Evolutionary conservation across 2,329 filamentous ascomycete genomes (phyloP), one percentile per base, ranked within the genome.

Genomic region (Niveomyces coronatus): DNA sequence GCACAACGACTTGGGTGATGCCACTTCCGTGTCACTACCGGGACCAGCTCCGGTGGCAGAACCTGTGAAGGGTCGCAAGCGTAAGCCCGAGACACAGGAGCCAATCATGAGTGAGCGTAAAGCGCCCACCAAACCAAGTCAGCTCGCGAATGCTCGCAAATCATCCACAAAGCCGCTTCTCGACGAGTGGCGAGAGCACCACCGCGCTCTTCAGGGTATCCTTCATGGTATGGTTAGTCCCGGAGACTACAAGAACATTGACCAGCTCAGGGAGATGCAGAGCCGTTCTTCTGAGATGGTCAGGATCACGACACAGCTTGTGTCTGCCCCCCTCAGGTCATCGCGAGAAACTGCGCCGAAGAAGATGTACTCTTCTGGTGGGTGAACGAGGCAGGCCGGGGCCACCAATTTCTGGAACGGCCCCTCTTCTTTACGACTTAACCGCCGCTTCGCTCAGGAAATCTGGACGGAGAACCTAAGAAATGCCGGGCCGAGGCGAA

Each of bases 111-210:
- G 53, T 46, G 65, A 64, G 49, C 69, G 71, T 54, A 74, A 74
- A 61, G 59, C 67, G 19, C 58, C 61, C 27, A 60, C 65, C 44
- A 68, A 68, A 53, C 57, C 53, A 14, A 51, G 58, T 41, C 53
- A 56, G 26, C 46, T 51, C 40, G 48, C 51, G 30, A 57, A 60
- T 46, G 43, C 51, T 29, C 56, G 56, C 49, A 55, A 57, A 34
- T 38, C 46, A 28, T 43, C 53, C 11, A 49, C 55, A 31, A 56
- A 58, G 49, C 65, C 67, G 23, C 60, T 71, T 34, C 56, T 68
- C 37, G 65, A 73, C 43, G 63, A 72, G 49, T 77, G 72, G 73
- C 61, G 72, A 51, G 71, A 78, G 46, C 75, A 80, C 58, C 79
- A 74, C 57, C 71, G 69, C 51, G 70, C 68, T 26, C 69, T 85